Conservation (phyloP, 2,329 filamentous ascomycete genomes). For the Aquanectria penicillioides region DNA sequence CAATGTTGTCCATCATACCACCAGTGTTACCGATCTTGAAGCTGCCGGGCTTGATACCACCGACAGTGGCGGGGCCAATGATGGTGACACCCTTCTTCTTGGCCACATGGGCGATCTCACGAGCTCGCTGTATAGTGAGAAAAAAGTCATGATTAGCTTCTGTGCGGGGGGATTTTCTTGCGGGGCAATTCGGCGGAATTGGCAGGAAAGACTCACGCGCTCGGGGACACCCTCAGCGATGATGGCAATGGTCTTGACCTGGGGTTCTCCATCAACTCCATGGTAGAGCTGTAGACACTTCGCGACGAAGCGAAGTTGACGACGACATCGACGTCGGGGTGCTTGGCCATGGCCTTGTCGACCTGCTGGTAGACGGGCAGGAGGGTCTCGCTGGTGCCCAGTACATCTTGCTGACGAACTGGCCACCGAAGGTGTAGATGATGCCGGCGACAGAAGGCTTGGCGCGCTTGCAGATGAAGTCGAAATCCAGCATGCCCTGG, state of each 20-base stretch:
- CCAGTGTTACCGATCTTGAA: constrained; percentile 99
- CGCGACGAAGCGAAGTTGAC: constrained; percentile 99
- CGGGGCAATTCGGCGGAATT: constrained; percentile 11
- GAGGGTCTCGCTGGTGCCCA: constrained; percentile 99
- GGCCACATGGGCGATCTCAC: constrained; percentile 96
- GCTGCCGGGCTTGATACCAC: constrained; percentile 98
- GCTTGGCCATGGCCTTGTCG: constrained; percentile 93
- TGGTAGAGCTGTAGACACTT: constrained; percentile 97
- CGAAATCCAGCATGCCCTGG: constrained; percentile 97
- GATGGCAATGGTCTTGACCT: constrained; percentile 99
- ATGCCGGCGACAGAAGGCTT: constrained; percentile 97
- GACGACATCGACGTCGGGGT: constrained; percentile 95
- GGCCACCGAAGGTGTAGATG: constrained; percentile 99
- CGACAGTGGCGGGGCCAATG: constrained; percentile 96
- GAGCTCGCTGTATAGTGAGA: no score
- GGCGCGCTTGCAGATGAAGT: constrained; percentile 99
- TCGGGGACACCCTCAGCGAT: constrained; percentile 99
- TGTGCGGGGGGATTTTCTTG: neutral
- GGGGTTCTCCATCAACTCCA: constrained; percentile 97
- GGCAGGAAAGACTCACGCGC: constrained; percentile 71
- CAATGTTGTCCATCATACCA: constrained; percentile 99
- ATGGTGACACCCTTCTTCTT: constrained; percentile 99
- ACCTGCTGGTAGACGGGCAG: constrained; percentile 97
- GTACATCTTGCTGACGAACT: constrained; percentile 99
- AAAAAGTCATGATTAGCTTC: constrained; percentile 27